These are phyloP conservation scores for Aureobasidium pullulans DNA, from an alignment of 2,329 filamentous ascomycete genomes.

Conservation along the genomic window DNA sequence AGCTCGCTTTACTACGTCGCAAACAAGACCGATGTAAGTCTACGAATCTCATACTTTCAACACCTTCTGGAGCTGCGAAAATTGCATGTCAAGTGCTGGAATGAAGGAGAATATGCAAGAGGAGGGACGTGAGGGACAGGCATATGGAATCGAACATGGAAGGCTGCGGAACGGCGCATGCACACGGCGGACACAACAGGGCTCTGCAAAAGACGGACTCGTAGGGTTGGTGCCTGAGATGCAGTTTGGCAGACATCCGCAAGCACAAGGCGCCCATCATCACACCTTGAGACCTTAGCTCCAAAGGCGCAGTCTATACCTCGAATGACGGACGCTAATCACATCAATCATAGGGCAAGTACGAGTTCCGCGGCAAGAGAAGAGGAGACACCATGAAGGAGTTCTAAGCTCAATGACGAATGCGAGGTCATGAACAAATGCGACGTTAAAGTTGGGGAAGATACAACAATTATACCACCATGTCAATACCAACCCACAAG, in stretches of 20 bases:
- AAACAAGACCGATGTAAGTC: slow-evolving; percentile 78
- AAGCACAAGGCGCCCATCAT: background rate
- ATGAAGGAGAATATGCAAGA: background rate
- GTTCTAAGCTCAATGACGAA: slow-evolving; percentile 45
- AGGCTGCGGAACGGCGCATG: background rate
- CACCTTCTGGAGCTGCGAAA: background rate
- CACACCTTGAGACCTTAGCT: background rate
- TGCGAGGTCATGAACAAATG: background rate
- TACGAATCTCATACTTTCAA: background rate
- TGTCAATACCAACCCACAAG: slow-evolving; percentile 1
- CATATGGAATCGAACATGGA: background rate
- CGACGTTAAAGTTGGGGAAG: background rate
- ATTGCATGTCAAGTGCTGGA: background rate
- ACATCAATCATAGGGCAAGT: slow-evolving; percentile 62
- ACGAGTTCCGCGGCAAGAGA: slow-evolving; percentile 76
- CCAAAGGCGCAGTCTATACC: background rate
- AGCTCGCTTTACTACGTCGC: slow-evolving; percentile 61
- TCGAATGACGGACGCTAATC: slow-evolving; percentile 12
- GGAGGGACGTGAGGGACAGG: background rate
- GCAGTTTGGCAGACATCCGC: background rate
- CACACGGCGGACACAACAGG: background rate
- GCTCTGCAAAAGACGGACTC: background rate
- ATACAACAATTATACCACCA: slow-evolving; percentile 11
- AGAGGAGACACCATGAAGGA: slow-evolving; percentile 78
- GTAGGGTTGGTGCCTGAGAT: background rate